These are phyloP conservation scores for Phialocephala subalpina DNA, from an alignment of 2,329 filamentous ascomycete species.

Conservation along the genomic window DNA sequence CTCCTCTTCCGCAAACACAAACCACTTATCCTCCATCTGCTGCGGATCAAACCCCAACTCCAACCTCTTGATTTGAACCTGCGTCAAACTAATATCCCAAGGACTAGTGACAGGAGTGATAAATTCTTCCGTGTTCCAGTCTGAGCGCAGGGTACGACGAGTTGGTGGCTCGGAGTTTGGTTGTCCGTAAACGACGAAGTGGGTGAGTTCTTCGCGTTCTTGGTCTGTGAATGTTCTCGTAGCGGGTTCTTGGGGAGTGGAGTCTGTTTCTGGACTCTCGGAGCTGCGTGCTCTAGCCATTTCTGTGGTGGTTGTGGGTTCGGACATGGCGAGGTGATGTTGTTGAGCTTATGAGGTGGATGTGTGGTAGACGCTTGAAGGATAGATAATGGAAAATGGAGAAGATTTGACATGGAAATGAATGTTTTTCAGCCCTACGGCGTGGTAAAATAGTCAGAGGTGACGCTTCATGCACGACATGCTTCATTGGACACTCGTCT, in stretches of 20 bases:
- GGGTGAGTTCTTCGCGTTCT: background rate
- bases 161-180: background rate
- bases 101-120: background rate
- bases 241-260: background rate
- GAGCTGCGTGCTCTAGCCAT: too few species aligned
- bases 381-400: background rate
- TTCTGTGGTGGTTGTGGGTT: background rate
- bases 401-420: background rate
- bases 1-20: slow-evolving; percentile 13
- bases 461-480: background rate
- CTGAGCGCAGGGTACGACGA: background rate
- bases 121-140: background rate
- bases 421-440: background rate
- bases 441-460: background rate
- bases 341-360: background rate
- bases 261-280: background rate
- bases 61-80: background rate
- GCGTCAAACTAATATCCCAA: slow-evolving; percentile 18
- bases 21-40: slow-evolving; percentile 32
- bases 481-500: background rate
- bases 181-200: background rate
- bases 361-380: background rate
- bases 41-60: slow-evolving; percentile 15
- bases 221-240: background rate
- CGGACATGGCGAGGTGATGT: background rate